phyloP scores from a whole-genome alignment of 805 yeast genomes.

The Peterozyma xylosa region DNA sequence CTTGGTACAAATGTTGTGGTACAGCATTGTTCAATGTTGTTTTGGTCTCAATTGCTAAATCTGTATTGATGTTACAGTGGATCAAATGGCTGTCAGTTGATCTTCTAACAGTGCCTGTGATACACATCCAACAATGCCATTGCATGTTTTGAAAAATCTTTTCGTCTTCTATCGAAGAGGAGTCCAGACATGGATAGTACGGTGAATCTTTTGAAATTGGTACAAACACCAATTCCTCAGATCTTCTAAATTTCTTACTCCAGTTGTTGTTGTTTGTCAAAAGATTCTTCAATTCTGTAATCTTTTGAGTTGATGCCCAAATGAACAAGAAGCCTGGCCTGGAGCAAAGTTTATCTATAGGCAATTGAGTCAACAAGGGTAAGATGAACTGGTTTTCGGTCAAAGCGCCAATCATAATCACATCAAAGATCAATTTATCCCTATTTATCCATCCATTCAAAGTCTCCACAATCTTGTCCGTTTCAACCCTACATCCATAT shows the following conservation, averaged over 20 bases:
- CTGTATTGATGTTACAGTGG: conserved; percentile 90
- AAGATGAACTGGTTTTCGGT: conserved; percentile 65
- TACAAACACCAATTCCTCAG: conserved; percentile 82
- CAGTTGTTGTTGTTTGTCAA: conserved; percentile 38
- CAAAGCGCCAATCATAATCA: conserved; percentile 85
- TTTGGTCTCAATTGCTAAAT: conserved; percentile 61
- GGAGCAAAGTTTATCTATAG: conserved; percentile 66
- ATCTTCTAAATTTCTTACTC: conserved; percentile 68
- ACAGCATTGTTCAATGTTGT: conserved; percentile 37
- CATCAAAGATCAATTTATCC: conserved; percentile 67
- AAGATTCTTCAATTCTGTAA: conserved; percentile 51
- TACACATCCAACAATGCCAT: conserved; percentile 99
- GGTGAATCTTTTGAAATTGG: conserved; percentile 62
- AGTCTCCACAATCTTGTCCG: conserved; percentile 46
- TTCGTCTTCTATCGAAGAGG: conserved; percentile 27
- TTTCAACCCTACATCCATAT: conserved; percentile 52
- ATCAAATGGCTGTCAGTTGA: conserved; percentile 77
- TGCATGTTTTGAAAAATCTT: conserved; percentile 61
- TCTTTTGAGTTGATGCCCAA: conserved; percentile 78
- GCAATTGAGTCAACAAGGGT: conserved; percentile 56
- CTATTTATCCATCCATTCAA: conserved; percentile 55
- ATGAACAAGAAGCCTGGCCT: conserved; percentile 82
- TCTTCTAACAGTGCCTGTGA: conserved; percentile 88
- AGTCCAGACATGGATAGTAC: conserved; percentile 52
- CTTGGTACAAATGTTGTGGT: conserved; percentile 70